Percentiles rank a stretch among this genome's conserved stretches.
These are phyloP conservation scores for Aspergillus costaricaensis DNA, from an alignment of 2,329 filamentous ascomycete species.

Conservation along the genomic window DNA sequence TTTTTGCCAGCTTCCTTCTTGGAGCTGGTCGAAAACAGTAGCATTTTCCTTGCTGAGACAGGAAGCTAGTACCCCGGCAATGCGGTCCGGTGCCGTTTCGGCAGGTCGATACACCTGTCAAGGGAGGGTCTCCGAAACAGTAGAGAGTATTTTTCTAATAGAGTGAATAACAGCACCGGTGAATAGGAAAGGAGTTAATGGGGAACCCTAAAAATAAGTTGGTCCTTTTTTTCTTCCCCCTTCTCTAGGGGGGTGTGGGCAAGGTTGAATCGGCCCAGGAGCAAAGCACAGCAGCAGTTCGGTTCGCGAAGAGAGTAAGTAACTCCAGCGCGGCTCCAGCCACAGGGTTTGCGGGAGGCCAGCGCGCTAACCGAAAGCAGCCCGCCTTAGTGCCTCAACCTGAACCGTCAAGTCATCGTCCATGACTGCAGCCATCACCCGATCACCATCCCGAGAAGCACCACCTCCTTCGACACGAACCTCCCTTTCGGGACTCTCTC, in stretches of 20 bases:
- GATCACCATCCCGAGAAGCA: constrained; percentile 33
- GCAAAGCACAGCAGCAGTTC: too few relatives aligned
- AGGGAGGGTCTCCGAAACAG: background rate
- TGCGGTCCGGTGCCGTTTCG: background rate
- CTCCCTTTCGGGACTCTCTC: constrained; percentile 28
- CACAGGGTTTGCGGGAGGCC: constrained; percentile 24
- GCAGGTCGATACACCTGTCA: background rate
- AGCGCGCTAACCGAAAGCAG: constrained; percentile 46
- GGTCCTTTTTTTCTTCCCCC: too few relatives aligned
- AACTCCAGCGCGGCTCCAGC: constrained; percentile 15
- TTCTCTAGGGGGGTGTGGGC: too few relatives aligned
- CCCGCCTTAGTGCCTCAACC: constrained; percentile 43
- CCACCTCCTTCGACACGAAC: constrained; percentile 22
- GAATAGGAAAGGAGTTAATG: background rate
- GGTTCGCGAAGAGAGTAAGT: background rate
- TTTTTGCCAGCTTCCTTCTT: background rate
- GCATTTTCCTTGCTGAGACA: background rate
- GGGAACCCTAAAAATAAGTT: too few relatives aligned
- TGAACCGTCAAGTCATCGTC: constrained; percentile 36
- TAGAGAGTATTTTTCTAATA: too few relatives aligned
- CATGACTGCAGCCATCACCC: constrained; percentile 34
- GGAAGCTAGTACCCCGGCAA: background rate
- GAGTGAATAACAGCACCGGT: background rate
- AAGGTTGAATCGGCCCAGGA: too few relatives aligned
- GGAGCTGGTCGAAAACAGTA: background rate